These are phyloP conservation scores for Hansfordia pulvinata DNA, from an alignment of 2,329 filamentous ascomycete species.

Conservation along the genomic window DNA sequence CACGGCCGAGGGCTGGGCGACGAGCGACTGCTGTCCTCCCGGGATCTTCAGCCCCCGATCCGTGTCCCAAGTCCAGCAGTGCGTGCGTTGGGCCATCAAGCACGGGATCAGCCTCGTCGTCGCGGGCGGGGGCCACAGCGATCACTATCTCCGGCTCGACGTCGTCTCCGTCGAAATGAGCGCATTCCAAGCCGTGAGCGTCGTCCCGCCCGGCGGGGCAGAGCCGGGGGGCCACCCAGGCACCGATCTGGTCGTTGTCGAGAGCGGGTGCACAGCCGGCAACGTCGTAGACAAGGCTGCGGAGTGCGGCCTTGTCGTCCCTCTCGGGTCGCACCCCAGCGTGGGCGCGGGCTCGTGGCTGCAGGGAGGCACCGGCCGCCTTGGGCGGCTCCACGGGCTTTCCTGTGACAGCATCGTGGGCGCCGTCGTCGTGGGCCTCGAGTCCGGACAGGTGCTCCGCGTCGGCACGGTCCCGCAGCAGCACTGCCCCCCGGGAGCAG, in stretches of 20 bases:
- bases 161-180: conserved; percentile 45
- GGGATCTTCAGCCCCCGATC: too few relatives aligned
- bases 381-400: conserved; percentile 40
- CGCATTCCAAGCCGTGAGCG: too few relatives aligned
- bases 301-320: conserved; percentile 35
- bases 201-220: conserved; percentile 23
- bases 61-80: conserved; percentile 42
- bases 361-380: conserved; percentile 50
- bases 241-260: conserved; percentile 30
- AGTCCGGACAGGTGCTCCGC: conserved; percentile 29
- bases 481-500: conserved; percentile 23
- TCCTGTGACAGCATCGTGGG: conserved; percentile 47
- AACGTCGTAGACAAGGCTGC: conserved; percentile 36
- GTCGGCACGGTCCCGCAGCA: conserved; percentile 35
- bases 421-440: conserved; percentile 40
- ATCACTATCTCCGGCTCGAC: conserved; percentile 38
- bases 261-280: conserved; percentile 39
- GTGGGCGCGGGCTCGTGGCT: conserved; percentile 51
- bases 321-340: conserved; percentile 46
- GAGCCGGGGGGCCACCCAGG: conserved; percentile 7
- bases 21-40: too few relatives aligned
- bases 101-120: conserved; percentile 30
- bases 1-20: too few relatives aligned
- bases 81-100: conserved; percentile 40
- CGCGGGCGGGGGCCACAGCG: conserved; percentile 45